Base-by-base conservation (phyloP, 176 grass and related monocot genomes). In the Luzula sylvatica region DNA sequence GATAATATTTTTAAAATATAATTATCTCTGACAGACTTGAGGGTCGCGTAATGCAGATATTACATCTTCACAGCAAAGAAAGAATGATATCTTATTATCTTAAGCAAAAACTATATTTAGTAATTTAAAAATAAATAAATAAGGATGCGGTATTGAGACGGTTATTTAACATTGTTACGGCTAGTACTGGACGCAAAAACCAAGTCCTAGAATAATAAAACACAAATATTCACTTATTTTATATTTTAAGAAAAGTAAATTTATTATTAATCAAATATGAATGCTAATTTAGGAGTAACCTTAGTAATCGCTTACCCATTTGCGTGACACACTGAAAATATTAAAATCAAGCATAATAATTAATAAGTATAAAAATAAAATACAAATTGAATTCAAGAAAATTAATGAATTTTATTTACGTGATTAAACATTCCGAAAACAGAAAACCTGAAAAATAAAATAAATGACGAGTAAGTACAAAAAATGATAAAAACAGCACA, bases 341-440 rank as follows among this genome's bases (percentile, higher is more conserved):
- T 55, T 51, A 15, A 67, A 42, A 68, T n/a, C n/a, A n/a, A n/a
- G n/a, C n/a, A n/a, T n/a, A n/a, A n/a, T n/a, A n/a, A n/a, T n/a
- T n/a, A n/a, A n/a, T n/a, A 64, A 26, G 21, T 28, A 19, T 46
- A 21, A 19, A 49, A 30, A 50, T 79, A 15, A 26, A 65, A 24
- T 57, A 50, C 18, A 28, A 68, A n/a, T 60, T 57, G 24, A 15
- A 73, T 52, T 16, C 20, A 57, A 57, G 57, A 26, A 42, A 40
- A 15, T n/a, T 52, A 25, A 58, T 63, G 30, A 14, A 54, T 2
- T 5, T 65, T 66, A 3, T 49, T 59, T 67, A 95, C 89, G 79
- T 95, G 84, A 65, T 95, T 95, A 58, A 95, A 71, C 70, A 95
- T 88, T 49, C 89, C 83, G 78, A 95, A 95, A 55, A 95, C 73